Conservation (phyloP, 2,329 filamentous ascomycete species). For the Phaeoacremonium minimum region DNA sequence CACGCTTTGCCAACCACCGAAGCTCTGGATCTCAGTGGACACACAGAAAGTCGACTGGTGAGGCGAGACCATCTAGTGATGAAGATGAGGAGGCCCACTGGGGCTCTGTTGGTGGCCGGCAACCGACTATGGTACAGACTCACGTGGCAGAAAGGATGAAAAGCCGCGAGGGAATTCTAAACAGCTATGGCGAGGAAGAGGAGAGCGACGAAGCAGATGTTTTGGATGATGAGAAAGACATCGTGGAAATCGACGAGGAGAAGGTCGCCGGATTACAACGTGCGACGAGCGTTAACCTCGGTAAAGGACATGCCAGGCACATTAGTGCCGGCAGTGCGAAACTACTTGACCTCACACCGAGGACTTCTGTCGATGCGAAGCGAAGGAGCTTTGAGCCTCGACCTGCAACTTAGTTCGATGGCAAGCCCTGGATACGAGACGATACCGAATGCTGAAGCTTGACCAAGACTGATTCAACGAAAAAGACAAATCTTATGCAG, state of each 20-base stretch:
- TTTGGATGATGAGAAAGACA: slow-evolving; percentile 8
- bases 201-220: slow-evolving; percentile 10
- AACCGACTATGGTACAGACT: slow-evolving; percentile 57
- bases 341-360: slow-evolving; percentile 62
- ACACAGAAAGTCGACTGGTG: slow-evolving; percentile 39
- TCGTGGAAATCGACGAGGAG: slow-evolving; percentile 19
- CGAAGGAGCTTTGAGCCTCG: slow-evolving; percentile 19
- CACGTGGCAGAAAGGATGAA: slow-evolving; percentile 38
- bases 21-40: slow-evolving; percentile 15
- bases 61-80: slow-evolving; percentile 54
- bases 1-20: slow-evolving; percentile 36
- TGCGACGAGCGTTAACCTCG: slow-evolving; percentile 67
- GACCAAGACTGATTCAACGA: too few relatives aligned
- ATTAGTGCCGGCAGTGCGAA: slow-evolving; percentile 77
- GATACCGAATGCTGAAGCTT: not conserved
- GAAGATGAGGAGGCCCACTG: slow-evolving; percentile 48
- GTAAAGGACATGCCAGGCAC: slow-evolving; percentile 61
- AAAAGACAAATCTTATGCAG: too few relatives aligned
- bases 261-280: slow-evolving; percentile 46
- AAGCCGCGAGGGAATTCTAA: slow-evolving; percentile 48
- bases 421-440: not conserved
- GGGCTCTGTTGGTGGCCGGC: slow-evolving; percentile 45
- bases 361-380: slow-evolving; percentile 47
- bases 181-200: slow-evolving; percentile 30
- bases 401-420: slow-evolving; percentile 1